Conservation (phyloP, 768 basidiomycete species). For the Kondoa subrosea region DNA sequence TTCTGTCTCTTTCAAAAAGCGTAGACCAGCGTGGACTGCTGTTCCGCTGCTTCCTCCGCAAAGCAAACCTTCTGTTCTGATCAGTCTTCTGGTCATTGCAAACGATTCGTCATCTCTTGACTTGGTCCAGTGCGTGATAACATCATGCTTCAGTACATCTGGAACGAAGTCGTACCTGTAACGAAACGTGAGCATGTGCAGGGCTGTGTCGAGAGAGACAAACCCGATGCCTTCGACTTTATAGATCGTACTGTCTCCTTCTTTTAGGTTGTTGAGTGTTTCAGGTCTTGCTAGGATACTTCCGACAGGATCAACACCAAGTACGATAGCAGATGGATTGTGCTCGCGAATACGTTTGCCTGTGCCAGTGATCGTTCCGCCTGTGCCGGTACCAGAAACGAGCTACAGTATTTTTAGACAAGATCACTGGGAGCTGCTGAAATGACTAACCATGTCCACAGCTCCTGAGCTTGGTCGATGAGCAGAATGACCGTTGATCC, state of each 20-base stretch:
- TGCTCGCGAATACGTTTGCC: conserved; percentile 67
- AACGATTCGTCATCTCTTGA: conserved; percentile 66
- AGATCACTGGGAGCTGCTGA: background rate
- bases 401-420: conserved; percentile 39
- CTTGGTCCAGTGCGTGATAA: conserved; percentile 61
- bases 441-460: conserved; percentile 46
- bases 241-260: conserved; percentile 43
- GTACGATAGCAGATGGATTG: conserved; percentile 52
- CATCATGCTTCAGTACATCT: conserved; percentile 56
- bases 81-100: conserved; percentile 52
- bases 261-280: conserved; percentile 40
- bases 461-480: conserved; percentile 34
- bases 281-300: conserved; percentile 68
- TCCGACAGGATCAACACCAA: conserved; percentile 90
- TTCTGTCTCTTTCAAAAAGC: conserved; percentile 52
- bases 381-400: conserved; percentile 78
- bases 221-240: conserved; percentile 82
- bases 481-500: conserved; percentile 60
- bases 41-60: conserved; percentile 90
- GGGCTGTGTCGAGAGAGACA: background rate
- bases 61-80: conserved; percentile 70
- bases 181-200: background rate
- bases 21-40: conserved; percentile 55
- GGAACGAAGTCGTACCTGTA: conserved; percentile 39
- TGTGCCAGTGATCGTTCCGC: conserved; percentile 82